Evolutionary conservation across 2,329 filamentous ascomycete species (phyloP), one percentile per base, ranked within the genome.

Genomic region (Cladosporium sp.): DNA sequence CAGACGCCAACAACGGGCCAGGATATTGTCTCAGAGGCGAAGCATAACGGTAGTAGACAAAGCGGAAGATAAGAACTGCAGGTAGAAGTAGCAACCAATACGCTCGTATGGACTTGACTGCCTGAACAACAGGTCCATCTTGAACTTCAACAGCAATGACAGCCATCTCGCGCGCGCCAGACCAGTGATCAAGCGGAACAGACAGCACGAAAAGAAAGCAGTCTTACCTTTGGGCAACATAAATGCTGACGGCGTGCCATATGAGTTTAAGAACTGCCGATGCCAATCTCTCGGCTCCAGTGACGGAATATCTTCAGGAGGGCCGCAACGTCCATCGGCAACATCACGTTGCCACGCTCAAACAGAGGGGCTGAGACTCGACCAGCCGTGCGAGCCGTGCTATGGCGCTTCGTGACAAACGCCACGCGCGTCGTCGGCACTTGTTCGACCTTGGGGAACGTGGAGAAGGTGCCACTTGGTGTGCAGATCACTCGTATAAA

Each of bases 1-100:
- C 71, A 23, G 73, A 75, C 7, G 73, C 73, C 26, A 75, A 66
- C 37, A 73, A 68, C 1, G 72, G 73, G 37, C 73, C 73, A 8
- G 73, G 73, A 46, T 73, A 74, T 3, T 68, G 67, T 44, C 70
- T 64, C 49, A 75, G 60, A 5, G 73, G 70, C 12, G 72, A 74
- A n/a, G 70, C 67, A 52, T 72, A 73, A 31, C 68, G 66, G 49
- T 72, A 71, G 67, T 71, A 74, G 37, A 75, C 65, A 55, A 74
- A 75, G 28, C 73, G 71, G n/a, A 72, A 62, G 23, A 76, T 50
- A 31, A 78, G 52, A 6, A 73, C 26, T 3, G 64, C 21, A 11
- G 70, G 71, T 11, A 74, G n/a, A 3, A 69, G 21, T 6, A 72
- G 11, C 14, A 53, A 52, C 71, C 71, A 74, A 62, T 72, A 72